phyloP scores from a whole-genome alignment of 345 rosid species.

The Aurinia saxatilis region DNA sequence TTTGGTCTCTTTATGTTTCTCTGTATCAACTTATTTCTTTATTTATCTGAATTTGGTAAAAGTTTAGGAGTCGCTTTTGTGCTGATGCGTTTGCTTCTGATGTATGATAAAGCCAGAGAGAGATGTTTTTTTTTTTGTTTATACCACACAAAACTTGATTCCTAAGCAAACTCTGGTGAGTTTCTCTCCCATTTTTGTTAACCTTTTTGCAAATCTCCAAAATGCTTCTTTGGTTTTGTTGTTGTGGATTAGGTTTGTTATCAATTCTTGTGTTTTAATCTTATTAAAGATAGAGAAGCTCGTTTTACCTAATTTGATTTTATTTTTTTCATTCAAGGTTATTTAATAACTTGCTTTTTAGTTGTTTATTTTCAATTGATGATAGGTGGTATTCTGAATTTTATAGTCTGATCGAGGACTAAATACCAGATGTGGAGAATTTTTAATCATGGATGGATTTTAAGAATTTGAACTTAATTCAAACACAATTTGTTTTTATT shows the following conservation, averaged over 20 bases:
- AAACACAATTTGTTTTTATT: too few species aligned
- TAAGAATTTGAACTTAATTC: too few species aligned
- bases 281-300: too few species aligned
- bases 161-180: slow-evolving; percentile 24
- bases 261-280: too few species aligned
- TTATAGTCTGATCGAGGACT: too few species aligned
- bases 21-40: neutral
- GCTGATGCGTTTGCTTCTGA: slow-evolving; percentile 27
- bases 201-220: neutral
- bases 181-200: neutral
- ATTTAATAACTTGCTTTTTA: too few species aligned
- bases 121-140: neutral
- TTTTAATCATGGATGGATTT: too few species aligned
- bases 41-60: slow-evolving; percentile 10
- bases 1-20: slow-evolving; percentile 4
- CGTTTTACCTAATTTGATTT: too few species aligned
- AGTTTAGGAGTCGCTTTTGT: slow-evolving; percentile 27
- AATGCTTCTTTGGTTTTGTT: neutral
- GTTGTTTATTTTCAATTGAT: too few species aligned
- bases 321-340: too few species aligned
- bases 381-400: too few species aligned
- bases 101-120: slow-evolving; percentile 27
- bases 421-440: too few species aligned
- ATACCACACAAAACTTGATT: slow-evolving; percentile 16
- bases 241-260: neutral